These are phyloP conservation scores for Calonectria hongkongensis DNA, from an alignment of 2,329 filamentous ascomycete species.

Conservation along the genomic window DNA sequence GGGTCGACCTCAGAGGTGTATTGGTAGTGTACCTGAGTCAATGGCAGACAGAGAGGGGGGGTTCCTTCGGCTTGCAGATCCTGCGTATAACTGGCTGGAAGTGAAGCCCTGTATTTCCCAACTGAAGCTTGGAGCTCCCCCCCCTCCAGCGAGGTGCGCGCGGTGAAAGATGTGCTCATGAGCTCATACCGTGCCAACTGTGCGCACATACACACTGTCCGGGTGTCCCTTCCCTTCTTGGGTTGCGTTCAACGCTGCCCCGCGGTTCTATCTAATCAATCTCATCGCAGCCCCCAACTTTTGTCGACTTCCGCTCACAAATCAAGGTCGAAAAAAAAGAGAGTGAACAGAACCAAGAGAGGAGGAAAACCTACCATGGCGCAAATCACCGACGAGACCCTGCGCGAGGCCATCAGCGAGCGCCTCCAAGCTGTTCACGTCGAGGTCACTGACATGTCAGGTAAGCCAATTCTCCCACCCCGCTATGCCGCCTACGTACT, in stretches of 20 bases:
- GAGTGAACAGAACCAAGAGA: background rate
- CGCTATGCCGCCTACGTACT: constrained; percentile 24
- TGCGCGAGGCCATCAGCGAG: constrained; percentile 81
- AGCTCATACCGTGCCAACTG: constrained; percentile 59
- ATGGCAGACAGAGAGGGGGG: background rate
- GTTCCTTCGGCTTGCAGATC: background rate
- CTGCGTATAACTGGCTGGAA: background rate
- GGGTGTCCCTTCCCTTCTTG: constrained; percentile 27
- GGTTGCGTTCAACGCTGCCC: constrained; percentile 41
- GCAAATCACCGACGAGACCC: constrained; percentile 82
- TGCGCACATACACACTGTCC: constrained; percentile 41
- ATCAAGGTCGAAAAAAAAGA: background rate
- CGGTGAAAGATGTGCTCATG: constrained; percentile 49
- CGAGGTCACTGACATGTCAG: constrained; percentile 93
- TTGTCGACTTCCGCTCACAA: constrained; percentile 25
- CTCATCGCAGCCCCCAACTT: constrained; percentile 51
- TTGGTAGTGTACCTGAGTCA: constrained; percentile 7
- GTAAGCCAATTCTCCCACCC: constrained; percentile 68
- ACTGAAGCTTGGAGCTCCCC: constrained; percentile 22
- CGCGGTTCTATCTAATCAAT: constrained; percentile 63
- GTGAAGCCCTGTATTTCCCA: constrained; percentile 11
- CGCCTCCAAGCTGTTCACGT: constrained; percentile 86
- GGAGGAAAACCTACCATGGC: constrained; percentile 64
- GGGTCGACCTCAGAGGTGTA: background rate
- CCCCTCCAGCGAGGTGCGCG: constrained; percentile 35